Evolutionary conservation across 78 protist genomes (phyloP).

Genomic region (Dictyostelium citrinum): DNA sequence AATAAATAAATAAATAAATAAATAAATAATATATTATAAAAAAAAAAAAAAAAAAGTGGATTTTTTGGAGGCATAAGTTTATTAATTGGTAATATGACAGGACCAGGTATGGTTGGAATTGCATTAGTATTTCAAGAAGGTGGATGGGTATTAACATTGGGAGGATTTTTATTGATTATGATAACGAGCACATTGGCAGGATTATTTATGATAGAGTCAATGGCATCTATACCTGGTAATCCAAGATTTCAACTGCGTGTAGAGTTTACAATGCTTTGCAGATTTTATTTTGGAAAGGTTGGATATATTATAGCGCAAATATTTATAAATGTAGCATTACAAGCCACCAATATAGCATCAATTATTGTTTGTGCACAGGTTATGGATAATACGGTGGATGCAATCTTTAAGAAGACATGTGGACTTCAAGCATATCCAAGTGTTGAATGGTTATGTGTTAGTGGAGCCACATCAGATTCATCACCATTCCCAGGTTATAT

Average conservation of each 20-base stretch:
- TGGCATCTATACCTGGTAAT: conserved; percentile 53
- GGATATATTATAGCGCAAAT: conserved; percentile 36
- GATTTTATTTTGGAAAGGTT: conserved; percentile 54
- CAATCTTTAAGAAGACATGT: conserved; percentile 37
- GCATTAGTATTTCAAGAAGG: conserved; percentile 57
- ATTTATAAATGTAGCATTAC: conserved; percentile 55
- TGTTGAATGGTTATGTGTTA: conserved; percentile 23
- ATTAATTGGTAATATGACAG: conserved; percentile 53
- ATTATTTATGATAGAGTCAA: conserved; percentile 32
- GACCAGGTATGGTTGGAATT: conserved; percentile 70
- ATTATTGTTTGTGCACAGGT: conserved; percentile 66
- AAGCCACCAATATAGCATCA: conserved; percentile 64
- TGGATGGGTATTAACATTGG: conserved; percentile 59
- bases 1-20: not conserved
- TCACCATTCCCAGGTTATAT: conserved; percentile 59
- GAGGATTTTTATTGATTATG: conserved; percentile 4
- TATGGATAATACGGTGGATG: conserved; percentile 33
- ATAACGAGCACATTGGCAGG: conserved; percentile 31
- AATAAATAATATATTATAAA: not conserved
- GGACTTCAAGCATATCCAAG: conserved; percentile 57
- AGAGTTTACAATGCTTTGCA: conserved; percentile 31
- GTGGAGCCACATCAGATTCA: not conserved
- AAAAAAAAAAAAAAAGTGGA: conserved; percentile 16
- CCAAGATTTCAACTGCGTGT: conserved; percentile 34
- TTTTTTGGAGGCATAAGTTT: conserved; percentile 44